Percentiles rank a stretch among this genome's conserved stretches.
These are phyloP conservation scores for Curvularia hawaiiensis DNA, from an alignment of 2,329 filamentous ascomycete species.

Conservation along the genomic window DNA sequence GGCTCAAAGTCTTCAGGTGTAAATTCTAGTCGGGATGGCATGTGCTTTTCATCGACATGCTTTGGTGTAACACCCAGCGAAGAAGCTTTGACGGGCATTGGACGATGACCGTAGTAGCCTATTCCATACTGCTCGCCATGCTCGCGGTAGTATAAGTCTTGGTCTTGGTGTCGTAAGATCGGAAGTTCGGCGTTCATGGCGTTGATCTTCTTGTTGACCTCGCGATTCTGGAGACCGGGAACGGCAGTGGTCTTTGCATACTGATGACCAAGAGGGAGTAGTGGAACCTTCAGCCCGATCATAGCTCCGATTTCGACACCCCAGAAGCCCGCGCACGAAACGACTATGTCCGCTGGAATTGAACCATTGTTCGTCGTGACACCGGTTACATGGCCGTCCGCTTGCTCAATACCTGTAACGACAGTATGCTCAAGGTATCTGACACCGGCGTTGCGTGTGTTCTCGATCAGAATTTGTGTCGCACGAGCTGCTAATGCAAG, in stretches of 20 bases:
- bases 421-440: constrained; percentile 61
- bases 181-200: constrained; percentile 59
- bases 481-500: constrained; percentile 66
- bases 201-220: constrained; percentile 50
- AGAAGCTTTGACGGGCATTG: constrained; percentile 64
- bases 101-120: constrained; percentile 67
- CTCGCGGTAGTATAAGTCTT: constrained; percentile 68
- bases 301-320: constrained; percentile 68
- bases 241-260: constrained; percentile 66
- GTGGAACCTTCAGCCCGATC: constrained; percentile 62
- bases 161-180: constrained; percentile 67
- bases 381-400: constrained; percentile 59
- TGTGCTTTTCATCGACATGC: constrained; percentile 62
- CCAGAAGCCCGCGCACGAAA: constrained; percentile 70
- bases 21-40: constrained; percentile 67
- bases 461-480: constrained; percentile 64
- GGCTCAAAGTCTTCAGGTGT: constrained; percentile 65
- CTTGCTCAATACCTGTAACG: constrained; percentile 62
- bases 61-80: constrained; percentile 59
- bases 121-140: constrained; percentile 68
- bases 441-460: constrained; percentile 63
- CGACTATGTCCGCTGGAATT: constrained; percentile 63
- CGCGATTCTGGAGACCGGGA: constrained; percentile 50
- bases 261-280: constrained; percentile 67
- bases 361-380: constrained; percentile 57